Evolutionary conservation across 495 filamentous ascomycete species (phyloP).

Genomic region (Penicillium pulvis): DNA sequence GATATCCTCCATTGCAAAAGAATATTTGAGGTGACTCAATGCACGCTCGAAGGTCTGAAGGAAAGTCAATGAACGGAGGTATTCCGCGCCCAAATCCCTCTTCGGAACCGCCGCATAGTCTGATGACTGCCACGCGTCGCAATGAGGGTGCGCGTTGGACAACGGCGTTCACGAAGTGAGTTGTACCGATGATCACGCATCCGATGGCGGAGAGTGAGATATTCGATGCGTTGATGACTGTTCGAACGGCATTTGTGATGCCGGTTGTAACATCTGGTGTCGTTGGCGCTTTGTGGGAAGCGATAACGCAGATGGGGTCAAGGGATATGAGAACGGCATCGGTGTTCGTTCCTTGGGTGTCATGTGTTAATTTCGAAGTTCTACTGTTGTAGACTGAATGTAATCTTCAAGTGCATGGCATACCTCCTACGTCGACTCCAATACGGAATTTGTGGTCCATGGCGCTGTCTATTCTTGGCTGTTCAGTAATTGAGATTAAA

Average conservation of each 20-base stretch:
- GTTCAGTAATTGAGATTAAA: background rate
- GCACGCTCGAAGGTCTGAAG: constrained; percentile 29
- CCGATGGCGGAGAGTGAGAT: constrained; percentile 45
- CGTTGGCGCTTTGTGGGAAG: constrained; percentile 59
- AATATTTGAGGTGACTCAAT: constrained; percentile 25
- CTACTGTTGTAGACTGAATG: too few relatives aligned
- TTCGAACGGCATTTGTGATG: constrained; percentile 52
- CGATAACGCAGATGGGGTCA: constrained; percentile 50
- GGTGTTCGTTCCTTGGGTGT: constrained; percentile 55
- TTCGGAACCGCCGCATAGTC: constrained; percentile 49
- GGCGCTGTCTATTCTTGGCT: background rate
- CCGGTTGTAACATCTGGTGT: constrained; percentile 58
- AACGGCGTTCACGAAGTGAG: constrained; percentile 66
- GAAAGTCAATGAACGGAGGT: constrained; percentile 53
- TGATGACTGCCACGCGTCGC: constrained; percentile 52
- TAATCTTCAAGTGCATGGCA: background rate
- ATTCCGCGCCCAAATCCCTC: constrained; percentile 51
- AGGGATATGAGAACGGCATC: constrained; percentile 58
- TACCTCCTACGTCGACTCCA: background rate
- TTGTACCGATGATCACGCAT: constrained; percentile 63
- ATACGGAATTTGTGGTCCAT: background rate
- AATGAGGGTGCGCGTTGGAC: constrained; percentile 52
- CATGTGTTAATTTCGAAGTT: background rate
- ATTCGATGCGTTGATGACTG: constrained; percentile 43
- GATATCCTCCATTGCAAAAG: constrained; percentile 26